Percentiles rank a stretch among this genome's conserved stretches.
Evolutionary conservation across 306 rosid genomes (phyloP).

Genomic region (Benincasa hispida): DNA sequence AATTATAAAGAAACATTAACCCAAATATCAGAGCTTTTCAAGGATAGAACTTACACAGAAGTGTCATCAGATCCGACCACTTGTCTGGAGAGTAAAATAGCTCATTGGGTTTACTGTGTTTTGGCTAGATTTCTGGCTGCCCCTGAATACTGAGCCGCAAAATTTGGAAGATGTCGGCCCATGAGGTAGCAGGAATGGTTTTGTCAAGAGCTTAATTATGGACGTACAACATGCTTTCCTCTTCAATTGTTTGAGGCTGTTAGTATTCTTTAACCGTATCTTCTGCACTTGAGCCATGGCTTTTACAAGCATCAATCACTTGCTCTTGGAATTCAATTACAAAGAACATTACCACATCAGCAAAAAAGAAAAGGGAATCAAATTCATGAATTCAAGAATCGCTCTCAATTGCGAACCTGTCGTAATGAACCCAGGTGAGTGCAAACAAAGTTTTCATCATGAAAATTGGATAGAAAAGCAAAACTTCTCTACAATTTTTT

Average conservation of each 20-base stretch:
- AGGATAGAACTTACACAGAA: not conserved
- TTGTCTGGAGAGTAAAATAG: not conserved
- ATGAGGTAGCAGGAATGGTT: no score
- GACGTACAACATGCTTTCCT: no score
- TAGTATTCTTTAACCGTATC: no score
- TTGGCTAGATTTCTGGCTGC: no score
- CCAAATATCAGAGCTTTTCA: not conserved
- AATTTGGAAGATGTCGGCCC: no score
- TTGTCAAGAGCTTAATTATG: no score
- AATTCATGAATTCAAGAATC: no score
- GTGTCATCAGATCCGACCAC: not conserved
- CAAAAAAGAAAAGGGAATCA: not conserved
- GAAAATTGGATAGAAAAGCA: not conserved
- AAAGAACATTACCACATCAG: slow-evolving; percentile 43
- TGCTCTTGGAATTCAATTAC: no score
- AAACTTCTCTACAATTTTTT: not conserved
- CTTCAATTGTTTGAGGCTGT: no score
- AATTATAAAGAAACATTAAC: not conserved
- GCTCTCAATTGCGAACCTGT: not conserved
- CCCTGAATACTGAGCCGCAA: no score
- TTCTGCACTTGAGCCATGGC: no score
- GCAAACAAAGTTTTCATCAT: not conserved
- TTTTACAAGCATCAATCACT: no score
- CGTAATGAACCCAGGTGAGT: not conserved
- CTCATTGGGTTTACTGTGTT: not conserved